Conservation (phyloP, 2,329 filamentous ascomycete species). For the Fusarium buxicola region DNA sequence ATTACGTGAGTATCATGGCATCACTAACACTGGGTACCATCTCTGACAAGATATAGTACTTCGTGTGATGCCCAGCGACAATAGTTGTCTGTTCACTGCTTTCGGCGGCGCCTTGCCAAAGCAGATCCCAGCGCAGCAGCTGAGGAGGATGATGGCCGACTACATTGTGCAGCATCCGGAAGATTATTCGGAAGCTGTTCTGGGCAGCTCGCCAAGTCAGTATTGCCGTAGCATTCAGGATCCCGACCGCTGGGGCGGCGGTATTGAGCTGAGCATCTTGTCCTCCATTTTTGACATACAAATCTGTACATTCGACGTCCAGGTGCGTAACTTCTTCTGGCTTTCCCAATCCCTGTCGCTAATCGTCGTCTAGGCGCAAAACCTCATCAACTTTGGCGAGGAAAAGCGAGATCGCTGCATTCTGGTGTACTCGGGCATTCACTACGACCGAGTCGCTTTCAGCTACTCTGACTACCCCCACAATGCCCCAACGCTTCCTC, state of each 20-base stretch:
- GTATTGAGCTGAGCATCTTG: slow-evolving; percentile 88
- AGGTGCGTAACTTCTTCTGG: slow-evolving; percentile 50
- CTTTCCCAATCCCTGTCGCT: background rate
- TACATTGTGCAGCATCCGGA: slow-evolving; percentile 80
- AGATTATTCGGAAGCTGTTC: slow-evolving; percentile 79
- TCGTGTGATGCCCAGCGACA: slow-evolving; percentile 96
- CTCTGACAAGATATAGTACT: slow-evolving; percentile 67
- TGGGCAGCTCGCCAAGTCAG: slow-evolving; percentile 77
- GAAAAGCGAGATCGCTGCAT: slow-evolving; percentile 76
- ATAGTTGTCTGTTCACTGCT: slow-evolving; percentile 92
- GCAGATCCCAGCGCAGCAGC: slow-evolving; percentile 60
- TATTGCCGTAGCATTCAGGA: slow-evolving; percentile 88
- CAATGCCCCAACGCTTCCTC: slow-evolving; percentile 67
- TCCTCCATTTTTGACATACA: slow-evolving; percentile 87
- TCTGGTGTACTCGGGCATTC: slow-evolving; percentile 90
- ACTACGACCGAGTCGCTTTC: slow-evolving; percentile 91
- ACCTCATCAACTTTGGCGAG: slow-evolving; percentile 77
- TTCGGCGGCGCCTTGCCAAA: slow-evolving; percentile 83
- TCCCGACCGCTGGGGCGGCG: slow-evolving; percentile 88
- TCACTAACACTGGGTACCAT: background rate
- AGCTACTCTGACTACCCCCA: slow-evolving; percentile 70
- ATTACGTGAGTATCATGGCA: slow-evolving; percentile 53
- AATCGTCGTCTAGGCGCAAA: slow-evolving; percentile 45
- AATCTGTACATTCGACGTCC: slow-evolving; percentile 86
- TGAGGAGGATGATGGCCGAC: slow-evolving; percentile 82